Base-by-base conservation (phyloP, 371 early-diverging fungal genomes). In the Rhizopus sp. region DNA sequence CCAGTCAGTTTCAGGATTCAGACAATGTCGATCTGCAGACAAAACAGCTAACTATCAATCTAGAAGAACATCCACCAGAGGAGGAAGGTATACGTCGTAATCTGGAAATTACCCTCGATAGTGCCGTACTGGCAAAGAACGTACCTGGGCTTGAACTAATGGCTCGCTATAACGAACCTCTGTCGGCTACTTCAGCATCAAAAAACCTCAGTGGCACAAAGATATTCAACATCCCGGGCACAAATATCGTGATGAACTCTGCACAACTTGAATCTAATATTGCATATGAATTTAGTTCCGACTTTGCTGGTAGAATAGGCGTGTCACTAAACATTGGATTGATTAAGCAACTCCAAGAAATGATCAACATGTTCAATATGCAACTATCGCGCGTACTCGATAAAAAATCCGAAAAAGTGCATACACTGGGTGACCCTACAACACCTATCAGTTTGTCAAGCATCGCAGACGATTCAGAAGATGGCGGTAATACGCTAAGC, bases 281-380 rank as follows among this genome's bases (percentile, higher is more conserved):
- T 16, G 70, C 81, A 31, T 83, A 84, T 59, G 58, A 63, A 15
- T 89, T 91, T 65, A 50, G 63, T 4, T 75, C 87, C 2, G 70
- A 78, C 3, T 92, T 92, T 66, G 79, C 70, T 4, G 90, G 88
- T 3, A 79, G 82, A 16, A 78, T 92, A 51, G 82, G 90, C 55
- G 81, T 92, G 2, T 91, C 92, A 0, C 71, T 90, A 10, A 92
- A 92, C 63, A 71, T 90, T 53, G 88, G 87, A 3, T 70, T 88
- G 30, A 89, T 89, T 55, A 77, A 77, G 40, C 88, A 88, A 55
- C 61, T 92, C 13, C 86, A 83, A 60, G 89, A 88, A 57, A 59
- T 79, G 62, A 60, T 63, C 29, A 74, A 74, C 13, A 72, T 72
- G 66, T 79, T 76, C 41, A 74, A 68, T n/a, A 42, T 57, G 0